A percentile compares a stretch with the other conserved stretches of the same genome.
These are phyloP conservation scores for Cruciata laevipes DNA, from an alignment of 257 asterid species.

Conservation along the genomic window DNA sequence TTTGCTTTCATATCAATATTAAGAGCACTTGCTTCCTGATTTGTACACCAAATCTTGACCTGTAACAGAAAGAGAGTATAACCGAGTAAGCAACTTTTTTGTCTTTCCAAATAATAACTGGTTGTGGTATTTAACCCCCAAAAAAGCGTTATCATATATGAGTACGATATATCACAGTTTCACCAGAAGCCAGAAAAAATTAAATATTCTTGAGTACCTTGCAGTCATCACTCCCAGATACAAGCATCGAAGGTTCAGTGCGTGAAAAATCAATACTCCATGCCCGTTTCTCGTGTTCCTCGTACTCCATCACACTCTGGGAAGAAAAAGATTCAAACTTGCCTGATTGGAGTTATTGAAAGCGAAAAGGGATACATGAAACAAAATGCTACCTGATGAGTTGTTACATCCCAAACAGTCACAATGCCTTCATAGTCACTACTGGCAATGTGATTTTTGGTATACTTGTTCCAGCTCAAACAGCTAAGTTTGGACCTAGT, in stretches of 20 bases:
- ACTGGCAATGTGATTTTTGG: conserved; percentile 71
- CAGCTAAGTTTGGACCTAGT: conserved; percentile 81
- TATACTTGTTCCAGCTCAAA: conserved; percentile 81
- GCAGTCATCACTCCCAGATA: conserved; percentile 91
- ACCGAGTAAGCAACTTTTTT: not conserved
- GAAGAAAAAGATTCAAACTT: conserved; percentile 9
- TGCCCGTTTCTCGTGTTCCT: conserved; percentile 92
- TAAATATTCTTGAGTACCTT: conserved; percentile 39
- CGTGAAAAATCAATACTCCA: conserved; percentile 90
- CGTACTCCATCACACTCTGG: conserved; percentile 89
- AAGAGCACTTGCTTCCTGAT: conserved; percentile 75
- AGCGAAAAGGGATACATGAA: conserved; percentile 12
- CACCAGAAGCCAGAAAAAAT: not conserved
- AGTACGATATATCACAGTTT: not conserved
- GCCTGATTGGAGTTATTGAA: conserved; percentile 4
- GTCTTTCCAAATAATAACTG: not conserved
- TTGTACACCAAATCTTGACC: conserved; percentile 89
- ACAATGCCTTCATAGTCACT: conserved; percentile 90
- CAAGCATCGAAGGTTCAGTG: conserved; percentile 83
- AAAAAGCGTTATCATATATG: not conserved
- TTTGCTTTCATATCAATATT: conserved; percentile 89
- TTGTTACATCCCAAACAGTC: conserved; percentile 88
- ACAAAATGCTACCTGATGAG: conserved; percentile 57
- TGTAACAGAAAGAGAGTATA: conserved; percentile 19
- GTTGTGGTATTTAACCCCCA: not conserved